Evolutionary conservation across 108 stramenopile genomes (phyloP).

Genomic region (Nitzschia putrida): DNA sequence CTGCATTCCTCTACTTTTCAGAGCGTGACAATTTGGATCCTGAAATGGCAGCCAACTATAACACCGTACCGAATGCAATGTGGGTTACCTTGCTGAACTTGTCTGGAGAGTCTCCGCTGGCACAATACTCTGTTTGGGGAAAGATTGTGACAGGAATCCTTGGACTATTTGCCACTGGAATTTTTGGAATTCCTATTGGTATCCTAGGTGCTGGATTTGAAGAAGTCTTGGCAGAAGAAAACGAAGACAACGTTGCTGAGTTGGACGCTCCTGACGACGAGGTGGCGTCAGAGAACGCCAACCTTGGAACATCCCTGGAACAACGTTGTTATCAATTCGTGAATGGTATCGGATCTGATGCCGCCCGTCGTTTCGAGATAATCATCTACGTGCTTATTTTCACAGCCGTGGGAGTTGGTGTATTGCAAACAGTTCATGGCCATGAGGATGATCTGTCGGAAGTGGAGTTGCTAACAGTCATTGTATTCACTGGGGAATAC

Average conservation of each 20-base stretch:
- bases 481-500: constrained; percentile 90
- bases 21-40: constrained; percentile 82
- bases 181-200: constrained; percentile 88
- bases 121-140: constrained; percentile 71
- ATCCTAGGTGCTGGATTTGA: constrained; percentile 90
- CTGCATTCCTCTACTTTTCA: constrained; percentile 74
- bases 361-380: constrained; percentile 57
- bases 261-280: constrained; percentile 24
- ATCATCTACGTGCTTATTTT: constrained; percentile 72
- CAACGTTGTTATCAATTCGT: constrained; percentile 57
- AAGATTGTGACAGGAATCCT: constrained; percentile 80
- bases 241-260: constrained; percentile 65
- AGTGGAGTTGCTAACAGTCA: constrained; percentile 76
- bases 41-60: constrained; percentile 80
- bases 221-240: constrained; percentile 68
- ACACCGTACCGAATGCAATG: constrained; percentile 86
- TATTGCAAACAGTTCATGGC: constrained; percentile 69
- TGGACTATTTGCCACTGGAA: constrained; percentile 77
- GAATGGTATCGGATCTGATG: constrained; percentile 63
- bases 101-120: constrained; percentile 84
- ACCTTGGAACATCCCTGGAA: constrained; percentile 34
- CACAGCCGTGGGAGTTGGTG: constrained; percentile 61
- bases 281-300: not conserved
- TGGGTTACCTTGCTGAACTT: constrained; percentile 91
- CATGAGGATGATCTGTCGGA: constrained; percentile 55